Base-by-base conservation (phyloP, 257 asterid genomes). In the Nicotiana attenuata region DNA sequence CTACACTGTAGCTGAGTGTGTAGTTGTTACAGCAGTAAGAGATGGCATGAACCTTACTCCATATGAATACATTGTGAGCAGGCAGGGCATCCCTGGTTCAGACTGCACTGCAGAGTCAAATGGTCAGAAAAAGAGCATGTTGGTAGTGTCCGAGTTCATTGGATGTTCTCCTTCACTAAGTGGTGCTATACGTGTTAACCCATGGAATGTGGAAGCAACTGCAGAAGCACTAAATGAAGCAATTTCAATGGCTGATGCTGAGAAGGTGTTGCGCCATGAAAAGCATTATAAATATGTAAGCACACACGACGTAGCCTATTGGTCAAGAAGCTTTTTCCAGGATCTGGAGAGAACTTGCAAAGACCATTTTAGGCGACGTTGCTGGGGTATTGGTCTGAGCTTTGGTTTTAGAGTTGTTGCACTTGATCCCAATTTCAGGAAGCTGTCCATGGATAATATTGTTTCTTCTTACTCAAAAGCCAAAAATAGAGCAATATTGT, bases 31-130 rank as follows among this genome's bases (percentile, higher is more conserved):
- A 6, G 90, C 92, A 29, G 92, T 89, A 28, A 83, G 92, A 76
- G 92, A 89, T 65, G 92, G 92, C 65, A 87, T 89, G 92, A 89
- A 89, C 81, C 89, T 89, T 71, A 87, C 89, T 17, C 92, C 92
- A 10, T 89, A 89, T 65, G 90, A 86, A 64, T 89, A 89, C 65
- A 69, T 87, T 5, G 87, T 87, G 10, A 84, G 90, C 80, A 81
- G 92, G 80, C 90, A 89, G 76, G 90, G 92, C n/a, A 82, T 67
- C 61, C 68, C 87, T 9, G 90, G 84, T 13, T 19, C 59, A 5
- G 89, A 83, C 20, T 67, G 82, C 20, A 52, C 65, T 69, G 65
- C 85, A 56, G 87, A 82, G 7, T 64, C 86, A n/a, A 65, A 53
- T 60, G 85, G 82, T 78, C 83, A 85, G 50, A 83, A 81, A 53